Percentiles rank a stretch among this genome's conserved stretches.
Evolutionary conservation across 2,329 filamentous ascomycete species (phyloP).

Genomic region (Bipolaris oryzae): DNA sequence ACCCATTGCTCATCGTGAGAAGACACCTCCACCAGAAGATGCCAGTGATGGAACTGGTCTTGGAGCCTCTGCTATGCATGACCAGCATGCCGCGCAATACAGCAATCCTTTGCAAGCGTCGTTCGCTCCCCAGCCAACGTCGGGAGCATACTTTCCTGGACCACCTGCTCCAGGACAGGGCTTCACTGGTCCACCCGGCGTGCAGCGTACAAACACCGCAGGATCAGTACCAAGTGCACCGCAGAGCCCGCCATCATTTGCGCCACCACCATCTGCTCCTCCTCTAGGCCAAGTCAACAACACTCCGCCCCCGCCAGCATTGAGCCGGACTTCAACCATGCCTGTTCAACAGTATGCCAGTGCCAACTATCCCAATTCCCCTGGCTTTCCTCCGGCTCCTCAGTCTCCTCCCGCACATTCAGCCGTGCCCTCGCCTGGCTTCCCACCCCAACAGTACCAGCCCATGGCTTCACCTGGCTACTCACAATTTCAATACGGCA

Average conservation of each 20-base stretch:
- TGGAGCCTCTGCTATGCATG: constrained; percentile 47
- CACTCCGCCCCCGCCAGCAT: constrained; percentile 32
- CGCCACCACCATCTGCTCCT: constrained; percentile 45
- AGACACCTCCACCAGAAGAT: constrained; percentile 78
- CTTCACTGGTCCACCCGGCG: constrained; percentile 40
- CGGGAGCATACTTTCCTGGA: constrained; percentile 51
- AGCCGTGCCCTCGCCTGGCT: constrained; percentile 49
- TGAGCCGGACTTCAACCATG: constrained; percentile 41
- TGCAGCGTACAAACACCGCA: constrained; percentile 44
- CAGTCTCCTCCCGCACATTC: constrained; percentile 37
- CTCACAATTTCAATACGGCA: constrained; percentile 59
- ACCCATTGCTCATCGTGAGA: constrained; percentile 73
- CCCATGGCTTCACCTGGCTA: constrained; percentile 56
- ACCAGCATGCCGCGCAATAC: constrained; percentile 44
- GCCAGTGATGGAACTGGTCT: constrained; percentile 58
- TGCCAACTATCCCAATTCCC: constrained; percentile 46
- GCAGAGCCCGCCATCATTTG: constrained; percentile 47
- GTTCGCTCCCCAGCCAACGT: constrained; percentile 43
- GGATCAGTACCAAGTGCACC: constrained; percentile 46
- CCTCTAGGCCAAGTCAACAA: constrained; percentile 33
- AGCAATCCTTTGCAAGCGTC: constrained; percentile 40
- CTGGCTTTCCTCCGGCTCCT: constrained; percentile 39
- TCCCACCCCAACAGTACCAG: constrained; percentile 46
- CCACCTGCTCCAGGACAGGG: constrained; percentile 47
- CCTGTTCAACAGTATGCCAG: constrained; percentile 48